phyloP scores from a whole-genome alignment of 306 rosid genomes.

The Cercis canadensis region DNA sequence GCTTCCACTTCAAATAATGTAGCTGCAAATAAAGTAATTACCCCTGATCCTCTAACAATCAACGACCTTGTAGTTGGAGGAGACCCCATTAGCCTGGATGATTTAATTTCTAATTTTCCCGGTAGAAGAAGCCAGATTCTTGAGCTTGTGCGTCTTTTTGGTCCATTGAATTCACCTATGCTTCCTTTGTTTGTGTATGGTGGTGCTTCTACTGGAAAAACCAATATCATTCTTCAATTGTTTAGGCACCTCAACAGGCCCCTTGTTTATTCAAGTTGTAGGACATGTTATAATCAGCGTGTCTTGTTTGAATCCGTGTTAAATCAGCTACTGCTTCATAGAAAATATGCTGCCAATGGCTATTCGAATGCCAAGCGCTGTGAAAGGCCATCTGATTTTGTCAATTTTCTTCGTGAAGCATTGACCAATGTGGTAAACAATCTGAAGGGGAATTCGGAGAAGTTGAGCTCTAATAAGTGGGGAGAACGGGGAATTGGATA shows the following conservation, averaged over 20 bases:
- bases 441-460: slow-evolving; percentile 53
- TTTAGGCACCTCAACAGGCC: slow-evolving; percentile 83
- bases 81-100: slow-evolving; percentile 64
- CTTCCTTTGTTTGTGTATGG: slow-evolving; percentile 88
- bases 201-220: slow-evolving; percentile 81
- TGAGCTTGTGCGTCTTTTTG: slow-evolving; percentile 69
- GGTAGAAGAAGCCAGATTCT: slow-evolving; percentile 69
- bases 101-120: slow-evolving; percentile 66
- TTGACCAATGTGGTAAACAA: slow-evolving; percentile 55
- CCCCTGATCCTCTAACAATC: slow-evolving; percentile 46
- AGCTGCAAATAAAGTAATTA: slow-evolving; percentile 44
- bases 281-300: slow-evolving; percentile 74
- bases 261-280: slow-evolving; percentile 83
- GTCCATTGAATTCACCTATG: slow-evolving; percentile 76
- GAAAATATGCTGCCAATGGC: slow-evolving; percentile 65
- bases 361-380: slow-evolving; percentile 77
- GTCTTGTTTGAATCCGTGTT: slow-evolving; percentile 82
- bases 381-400: slow-evolving; percentile 83
- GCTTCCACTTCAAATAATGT: slow-evolving; percentile 46
- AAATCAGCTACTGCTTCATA: slow-evolving; percentile 77
- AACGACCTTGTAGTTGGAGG: slow-evolving; percentile 80
- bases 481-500: slow-evolving; percentile 56
- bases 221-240: slow-evolving; percentile 66
- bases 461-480: slow-evolving; percentile 45
- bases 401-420: slow-evolving; percentile 79